Evolutionary conservation across 1,139 yeast species (phyloP).

Genomic region (Nakaseomyces delphensis): DNA sequence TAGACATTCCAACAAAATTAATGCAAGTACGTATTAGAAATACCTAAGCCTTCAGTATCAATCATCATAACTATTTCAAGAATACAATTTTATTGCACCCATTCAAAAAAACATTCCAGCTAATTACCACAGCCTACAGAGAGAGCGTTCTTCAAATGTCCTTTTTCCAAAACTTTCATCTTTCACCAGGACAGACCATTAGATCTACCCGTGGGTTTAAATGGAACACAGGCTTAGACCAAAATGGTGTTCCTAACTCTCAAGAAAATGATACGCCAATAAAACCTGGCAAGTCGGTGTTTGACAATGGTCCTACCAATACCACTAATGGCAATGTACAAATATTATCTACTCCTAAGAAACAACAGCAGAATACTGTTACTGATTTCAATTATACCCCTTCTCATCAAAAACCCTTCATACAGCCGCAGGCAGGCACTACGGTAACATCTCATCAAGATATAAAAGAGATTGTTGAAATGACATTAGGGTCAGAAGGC

Average conservation of each 20-base stretch:
- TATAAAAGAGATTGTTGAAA: conserved; percentile 80
- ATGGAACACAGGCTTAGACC: conserved; percentile 27
- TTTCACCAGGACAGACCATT: conserved; percentile 33
- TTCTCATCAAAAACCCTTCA: conserved; percentile 31
- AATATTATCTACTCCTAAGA: conserved; percentile 8
- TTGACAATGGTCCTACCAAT: conserved; percentile 6
- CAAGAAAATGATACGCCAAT: conserved; percentile 10
- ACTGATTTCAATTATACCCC: conserved; percentile 33
- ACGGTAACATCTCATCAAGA: conserved; percentile 54
- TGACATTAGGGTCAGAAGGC: conserved; percentile 87
- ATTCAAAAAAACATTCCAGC: too few relatives aligned
- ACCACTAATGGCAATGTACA: conserved; percentile 3
- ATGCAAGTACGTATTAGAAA: too few relatives aligned
- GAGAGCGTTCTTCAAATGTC: too few relatives aligned
- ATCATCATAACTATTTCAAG: not conserved
- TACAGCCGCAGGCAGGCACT: conserved; percentile 28
- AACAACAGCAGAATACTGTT: conserved; percentile 15
- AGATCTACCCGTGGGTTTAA: conserved; percentile 33
- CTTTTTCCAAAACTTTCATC: conserved; percentile 17
- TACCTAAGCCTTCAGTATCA: not conserved
- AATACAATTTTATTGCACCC: too few relatives aligned
- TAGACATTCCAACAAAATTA: not conserved
- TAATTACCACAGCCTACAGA: too few relatives aligned
- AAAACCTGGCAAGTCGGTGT: conserved; percentile 7
- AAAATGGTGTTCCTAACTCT: conserved; percentile 2